These are phyloP conservation scores for Crithidia brevicula DNA, from an alignment of 208 protist species.

Conservation along the genomic window DNA sequence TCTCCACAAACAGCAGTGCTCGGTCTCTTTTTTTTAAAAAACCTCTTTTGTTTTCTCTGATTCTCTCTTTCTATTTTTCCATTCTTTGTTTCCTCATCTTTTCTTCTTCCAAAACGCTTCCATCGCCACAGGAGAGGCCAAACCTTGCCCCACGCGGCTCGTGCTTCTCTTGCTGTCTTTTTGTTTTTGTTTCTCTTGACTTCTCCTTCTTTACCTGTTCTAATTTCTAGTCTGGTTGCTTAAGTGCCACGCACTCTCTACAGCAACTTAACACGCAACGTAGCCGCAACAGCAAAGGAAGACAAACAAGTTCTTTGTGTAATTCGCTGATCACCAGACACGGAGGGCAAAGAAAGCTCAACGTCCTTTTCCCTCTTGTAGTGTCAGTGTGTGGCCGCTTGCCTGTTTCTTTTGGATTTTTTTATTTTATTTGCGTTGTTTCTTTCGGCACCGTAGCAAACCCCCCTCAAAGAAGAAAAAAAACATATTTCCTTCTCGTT, in stretches of 20 bases:
- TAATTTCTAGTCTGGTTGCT: too few relatives aligned
- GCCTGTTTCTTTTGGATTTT: too few relatives aligned
- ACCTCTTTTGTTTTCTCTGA: not conserved
- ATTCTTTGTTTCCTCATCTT: not conserved
- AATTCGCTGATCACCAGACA: too few relatives aligned
- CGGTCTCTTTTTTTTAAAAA: not conserved
- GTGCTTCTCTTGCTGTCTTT: not conserved
- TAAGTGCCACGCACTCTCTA: too few relatives aligned
- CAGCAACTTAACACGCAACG: too few relatives aligned
- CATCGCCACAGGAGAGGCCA: not conserved
- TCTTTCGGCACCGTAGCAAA: not conserved
- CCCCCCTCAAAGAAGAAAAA: too few relatives aligned
- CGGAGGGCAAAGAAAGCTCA: too few relatives aligned
- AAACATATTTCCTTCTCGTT: too few relatives aligned
- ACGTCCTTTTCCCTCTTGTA: not conserved
- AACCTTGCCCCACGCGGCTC: not conserved
- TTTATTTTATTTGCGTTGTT: too few relatives aligned
- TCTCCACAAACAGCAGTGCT: too few relatives aligned
- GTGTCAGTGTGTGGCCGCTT: not conserved
- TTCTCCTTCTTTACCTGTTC: not conserved
- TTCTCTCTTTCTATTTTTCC: not conserved
- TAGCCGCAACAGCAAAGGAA: too few relatives aligned
- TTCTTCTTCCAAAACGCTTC: not conserved
- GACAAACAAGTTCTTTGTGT: too few relatives aligned
- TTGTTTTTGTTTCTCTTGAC: constrained; percentile 5